These are phyloP conservation scores for Xylaria sp. DNA, from an alignment of 2,329 filamentous ascomycete genomes.

Conservation along the genomic window DNA sequence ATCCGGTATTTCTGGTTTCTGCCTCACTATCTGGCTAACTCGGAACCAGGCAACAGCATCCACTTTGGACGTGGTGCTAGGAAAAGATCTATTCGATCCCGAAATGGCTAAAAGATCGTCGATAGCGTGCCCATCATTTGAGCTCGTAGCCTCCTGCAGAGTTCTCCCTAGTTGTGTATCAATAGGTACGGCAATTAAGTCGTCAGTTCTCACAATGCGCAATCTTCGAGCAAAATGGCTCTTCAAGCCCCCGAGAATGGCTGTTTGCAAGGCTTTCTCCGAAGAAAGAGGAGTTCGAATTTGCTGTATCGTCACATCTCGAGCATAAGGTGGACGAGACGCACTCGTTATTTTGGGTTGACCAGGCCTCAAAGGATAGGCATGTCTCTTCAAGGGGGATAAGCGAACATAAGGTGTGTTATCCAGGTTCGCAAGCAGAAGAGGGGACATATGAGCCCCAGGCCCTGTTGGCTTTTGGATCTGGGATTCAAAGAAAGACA, in stretches of 20 bases:
- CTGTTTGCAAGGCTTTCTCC: constrained; percentile 85
- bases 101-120: constrained; percentile 75
- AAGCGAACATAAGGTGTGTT: constrained; percentile 82
- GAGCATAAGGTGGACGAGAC: constrained; percentile 68
- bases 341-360: constrained; percentile 67
- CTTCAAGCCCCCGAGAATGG: constrained; percentile 87
- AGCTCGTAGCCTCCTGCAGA: constrained; percentile 75
- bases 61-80: constrained; percentile 51
- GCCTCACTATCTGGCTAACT: constrained; percentile 76
- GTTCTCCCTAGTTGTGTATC: constrained; percentile 86
- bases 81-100: constrained; percentile 55
- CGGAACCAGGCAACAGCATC: constrained; percentile 91
- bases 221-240: constrained; percentile 86
- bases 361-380: constrained; percentile 62
- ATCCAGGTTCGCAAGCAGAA: constrained; percentile 87
- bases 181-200: constrained; percentile 88
- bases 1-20: constrained; percentile 62
- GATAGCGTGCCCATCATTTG: constrained; percentile 71
- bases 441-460: constrained; percentile 80
- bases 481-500: constrained; percentile 76
- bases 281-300: constrained; percentile 90
- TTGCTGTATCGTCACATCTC: constrained; percentile 87
- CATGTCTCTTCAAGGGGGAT: constrained; percentile 70
- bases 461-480: constrained; percentile 69
- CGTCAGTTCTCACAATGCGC: constrained; percentile 85